Percentiles rank a stretch among this genome's conserved stretches.
These are phyloP conservation scores for Piromyces finnis DNA, from an alignment of 192 early-diverging fungal species.

Conservation along the genomic window DNA sequence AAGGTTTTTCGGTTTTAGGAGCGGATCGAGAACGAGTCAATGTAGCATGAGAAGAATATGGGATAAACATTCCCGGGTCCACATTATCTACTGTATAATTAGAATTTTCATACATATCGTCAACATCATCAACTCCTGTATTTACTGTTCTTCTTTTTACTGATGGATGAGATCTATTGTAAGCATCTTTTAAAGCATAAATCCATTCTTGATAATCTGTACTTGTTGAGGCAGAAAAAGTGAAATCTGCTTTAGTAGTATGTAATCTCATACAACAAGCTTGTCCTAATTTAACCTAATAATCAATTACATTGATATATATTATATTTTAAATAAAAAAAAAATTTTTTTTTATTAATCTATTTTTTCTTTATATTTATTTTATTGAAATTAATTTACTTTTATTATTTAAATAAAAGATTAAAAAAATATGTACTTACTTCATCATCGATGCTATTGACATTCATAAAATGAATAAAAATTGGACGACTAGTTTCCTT, in stretches of 20 bases:
- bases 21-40: not conserved
- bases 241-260: not conserved
- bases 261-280: not conserved
- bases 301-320: no score
- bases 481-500: not conserved
- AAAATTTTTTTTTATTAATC: no score
- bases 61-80: not conserved
- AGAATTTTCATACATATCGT: not conserved
- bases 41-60: not conserved
- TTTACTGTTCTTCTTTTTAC: not conserved
- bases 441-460: not conserved
- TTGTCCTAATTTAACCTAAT: not conserved
- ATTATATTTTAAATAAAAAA: no score
- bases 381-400: no score
- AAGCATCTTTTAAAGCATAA: not conserved
- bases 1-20: not conserved
- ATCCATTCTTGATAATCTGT: not conserved
- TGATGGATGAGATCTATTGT: not conserved
- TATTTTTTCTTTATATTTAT: no score
- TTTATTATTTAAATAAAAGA: no score
- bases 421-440: no score
- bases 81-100: not conserved
- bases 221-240: not conserved
- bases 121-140: not conserved
- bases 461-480: not conserved